Evolutionary conservation across 371 early-diverging fungal genomes (phyloP).

Genomic region (Mucor circinelloides): DNA sequence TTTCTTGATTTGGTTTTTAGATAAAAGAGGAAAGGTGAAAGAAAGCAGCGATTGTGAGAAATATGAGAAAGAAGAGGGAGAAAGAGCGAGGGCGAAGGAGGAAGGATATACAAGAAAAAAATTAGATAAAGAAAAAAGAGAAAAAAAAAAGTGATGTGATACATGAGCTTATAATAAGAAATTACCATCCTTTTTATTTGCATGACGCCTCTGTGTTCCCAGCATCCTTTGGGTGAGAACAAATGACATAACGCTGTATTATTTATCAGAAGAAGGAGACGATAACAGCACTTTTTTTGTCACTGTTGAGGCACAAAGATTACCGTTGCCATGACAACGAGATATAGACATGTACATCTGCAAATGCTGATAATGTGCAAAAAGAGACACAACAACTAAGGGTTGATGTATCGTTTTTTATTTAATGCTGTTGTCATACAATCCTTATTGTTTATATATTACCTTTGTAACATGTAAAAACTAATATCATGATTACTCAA

Average conservation of each 20-base stretch:
- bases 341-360: neutral
- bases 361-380: neutral
- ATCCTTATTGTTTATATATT: neutral
- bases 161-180: neutral
- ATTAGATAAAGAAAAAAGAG: neutral
- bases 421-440: neutral
- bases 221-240: constrained; percentile 8
- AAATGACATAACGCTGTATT: constrained; percentile 7
- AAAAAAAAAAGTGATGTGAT: neutral
- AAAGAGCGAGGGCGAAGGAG: neutral
- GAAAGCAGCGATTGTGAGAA: neutral
- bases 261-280: neutral
- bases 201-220: constrained; percentile 20
- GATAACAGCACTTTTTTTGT: neutral
- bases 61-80: neutral
- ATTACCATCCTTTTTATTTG: constrained; percentile 13
- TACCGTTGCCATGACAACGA: neutral
- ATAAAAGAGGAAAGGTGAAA: neutral
- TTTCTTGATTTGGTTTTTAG: constrained; percentile 3
- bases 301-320: neutral
- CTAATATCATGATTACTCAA: constrained; percentile 1
- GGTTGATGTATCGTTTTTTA: neutral
- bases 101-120: neutral
- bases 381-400: neutral
- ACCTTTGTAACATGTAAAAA: neutral